Evolutionary conservation across 225 moss, liverwort and hornwort species (phyloP), one percentile per base, ranked within the genome.

Genomic region (Bryum argenteum): DNA sequence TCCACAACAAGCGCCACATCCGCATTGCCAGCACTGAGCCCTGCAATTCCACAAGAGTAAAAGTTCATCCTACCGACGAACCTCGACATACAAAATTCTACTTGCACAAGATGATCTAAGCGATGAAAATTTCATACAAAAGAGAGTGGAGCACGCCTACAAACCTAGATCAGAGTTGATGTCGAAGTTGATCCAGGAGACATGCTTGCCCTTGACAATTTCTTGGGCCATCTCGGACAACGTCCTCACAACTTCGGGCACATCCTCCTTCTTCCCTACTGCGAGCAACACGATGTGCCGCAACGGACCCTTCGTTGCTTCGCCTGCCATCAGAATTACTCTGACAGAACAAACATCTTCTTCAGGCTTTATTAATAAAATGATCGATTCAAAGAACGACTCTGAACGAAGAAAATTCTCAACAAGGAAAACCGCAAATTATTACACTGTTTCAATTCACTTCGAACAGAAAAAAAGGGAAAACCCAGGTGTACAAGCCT

Each of bases 1-100:
- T 90, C 87, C 38, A 74, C 69, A 19, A 83, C 71, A 47, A 87
- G 66, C n/a, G 78, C 73, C 16, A 90, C 72, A 55, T 83, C 84
- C 43, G 77, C 81, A 76, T 85, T 90, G 44, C 77, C 70, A 20
- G 73, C 68, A 9, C 66, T 73, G 21, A 90, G 56, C 52, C 84
- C 89, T 90, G 84, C 80, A 63, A 72, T 10, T 62, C 24, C 8
- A 22, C 70, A 10, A 63, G 8, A 48, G 5, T 15, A 47, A 39
- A 8, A 8, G 58, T 57, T 33, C 33, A 33, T 33, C 33, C 33
- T 33, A 33, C 33, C 33, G 33, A 33, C 33, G 33, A 33, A 4
- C 33, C 33, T 33, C 33, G 33, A 33, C 7, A 2, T 50, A 51
- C 48, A 48, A 48, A 15, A 48, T 48, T 33, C 33, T 33, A 33